Evolutionary conservation across 495 filamentous ascomycete genomes (phyloP), one percentile per base, ranked within the genome.

Genomic region (Neurospora tetraspora): DNA sequence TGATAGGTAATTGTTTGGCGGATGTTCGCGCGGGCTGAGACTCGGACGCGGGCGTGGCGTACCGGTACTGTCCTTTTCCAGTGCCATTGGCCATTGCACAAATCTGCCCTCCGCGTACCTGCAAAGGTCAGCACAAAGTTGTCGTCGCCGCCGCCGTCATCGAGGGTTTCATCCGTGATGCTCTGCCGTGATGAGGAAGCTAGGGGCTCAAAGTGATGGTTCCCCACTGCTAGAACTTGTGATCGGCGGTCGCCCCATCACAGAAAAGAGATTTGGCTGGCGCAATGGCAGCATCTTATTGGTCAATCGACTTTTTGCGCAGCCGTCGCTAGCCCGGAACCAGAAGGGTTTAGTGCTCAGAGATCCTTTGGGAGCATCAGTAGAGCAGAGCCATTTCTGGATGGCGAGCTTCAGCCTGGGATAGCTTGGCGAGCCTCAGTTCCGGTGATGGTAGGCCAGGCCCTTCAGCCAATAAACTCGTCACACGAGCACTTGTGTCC

Each of bases 191-290:
- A 37, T 68, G 39, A 14, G 65, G 39, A 27, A 45, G 10, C 38
- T 39, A 38, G 12, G 39, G 70, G 39, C 39, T 69, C 70, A 73
- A 71, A 65, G 53, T 65, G 53, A 65, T 65, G 53, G 27, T 65
- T 65, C 53, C 53, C 53, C 53, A 65, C 53, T 65, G 53, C 27
- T 65, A 34, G 27, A 61, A 61, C 53, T 34, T 61, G 71, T 73
- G 77, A 80, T 80, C 77, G 71, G 72, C 79, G 73, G 39, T 61
- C 74, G 71, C 72, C 72, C 74, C 72, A 80, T 80, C 77, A 80
- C 77, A 78, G 42, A 40, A 73, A 76, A 76, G 77, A 79, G 79
- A 80, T 80, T 80, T 72, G 71, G 47, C 69, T 74, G 53, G 36
- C 69, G n/a, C 68, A 72, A 74, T 75, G 27, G 69, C n/a, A 18